Conservation (phyloP, 768 basidiomycete species). For the Serendipita sp. region DNA sequence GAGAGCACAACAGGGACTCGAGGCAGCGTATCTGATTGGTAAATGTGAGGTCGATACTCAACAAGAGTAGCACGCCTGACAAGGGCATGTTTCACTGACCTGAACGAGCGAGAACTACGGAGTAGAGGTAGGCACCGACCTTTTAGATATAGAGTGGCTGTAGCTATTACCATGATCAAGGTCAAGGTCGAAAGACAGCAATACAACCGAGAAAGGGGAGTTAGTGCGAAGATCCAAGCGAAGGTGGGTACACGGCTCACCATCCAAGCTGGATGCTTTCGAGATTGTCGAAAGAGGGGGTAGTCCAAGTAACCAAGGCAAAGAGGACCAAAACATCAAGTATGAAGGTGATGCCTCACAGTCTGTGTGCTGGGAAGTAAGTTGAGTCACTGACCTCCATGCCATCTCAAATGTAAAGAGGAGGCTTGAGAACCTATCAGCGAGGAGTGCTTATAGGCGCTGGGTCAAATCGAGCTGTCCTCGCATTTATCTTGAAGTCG, state of each 20-base stretch:
- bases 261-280: not conserved
- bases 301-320: not conserved
- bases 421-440: no score
- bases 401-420: no score
- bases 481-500: no score
- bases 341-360: no score
- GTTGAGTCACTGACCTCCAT: no score
- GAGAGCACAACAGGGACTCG: not conserved
- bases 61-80: not conserved
- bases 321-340: no score
- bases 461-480: no score
- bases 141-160: not conserved
- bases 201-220: not conserved
- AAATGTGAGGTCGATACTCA: not conserved
- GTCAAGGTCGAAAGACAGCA: not conserved
- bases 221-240: not conserved
- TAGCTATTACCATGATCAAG: not conserved
- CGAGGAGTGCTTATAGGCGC: no score
- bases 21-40: not conserved
- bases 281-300: not conserved
- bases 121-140: not conserved
- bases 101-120: not conserved
- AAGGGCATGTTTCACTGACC: not conserved
- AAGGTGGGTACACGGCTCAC: not conserved
- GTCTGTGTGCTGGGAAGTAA: no score